Evolutionary conservation across 1,139 yeast genomes (phyloP), one percentile per base, ranked within the genome.

Genomic region (Candida sp.): DNA sequence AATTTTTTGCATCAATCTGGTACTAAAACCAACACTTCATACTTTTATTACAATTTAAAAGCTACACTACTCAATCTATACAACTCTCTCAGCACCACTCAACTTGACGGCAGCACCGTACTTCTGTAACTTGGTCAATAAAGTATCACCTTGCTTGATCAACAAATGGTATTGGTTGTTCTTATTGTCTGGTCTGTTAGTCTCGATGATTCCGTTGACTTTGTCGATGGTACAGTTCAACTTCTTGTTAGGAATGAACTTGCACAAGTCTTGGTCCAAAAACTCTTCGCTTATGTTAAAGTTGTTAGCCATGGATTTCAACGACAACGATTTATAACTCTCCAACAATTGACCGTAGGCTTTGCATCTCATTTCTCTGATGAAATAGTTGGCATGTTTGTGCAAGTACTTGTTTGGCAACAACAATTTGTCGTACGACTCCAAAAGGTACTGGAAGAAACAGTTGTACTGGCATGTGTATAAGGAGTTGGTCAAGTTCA

Each of bases 101-200:
- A 94, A 81, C 69, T 96, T 89, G 49, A 94, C 98, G 12, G 98
- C 98, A 38, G 98, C 97, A 46, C 97, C 97, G 64, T 94, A 94
- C 71, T 93, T 94, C 68, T 96, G 99, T 65, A 96, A 80, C 70
- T 94, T 94, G 31, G 99, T 94, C 70, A 96, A 84, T 61, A 96
- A 78, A 11, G 86, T 85, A 67, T 96, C 99, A 55, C 99, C 99
- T 67, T 89, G 96, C 69, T 90, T 91, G 63, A 96, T 88, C 63
- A 96, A 80, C 57, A 78, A 74, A 67, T 92, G 97, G 69, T 93
- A 96, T 71, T 94, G 98, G 52, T 90, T 90, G 67, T 96, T 94
- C 73, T 96, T 94, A 71, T 89, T 92, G 69, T 94, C 99, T 3
- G 98, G 97, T 61, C 98, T 83, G 70, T 92, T 94, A 30, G 99